These are phyloP conservation scores for Lecanicillium sp. DNA, from an alignment of 2,329 filamentous ascomycete genomes.

Conservation along the genomic window DNA sequence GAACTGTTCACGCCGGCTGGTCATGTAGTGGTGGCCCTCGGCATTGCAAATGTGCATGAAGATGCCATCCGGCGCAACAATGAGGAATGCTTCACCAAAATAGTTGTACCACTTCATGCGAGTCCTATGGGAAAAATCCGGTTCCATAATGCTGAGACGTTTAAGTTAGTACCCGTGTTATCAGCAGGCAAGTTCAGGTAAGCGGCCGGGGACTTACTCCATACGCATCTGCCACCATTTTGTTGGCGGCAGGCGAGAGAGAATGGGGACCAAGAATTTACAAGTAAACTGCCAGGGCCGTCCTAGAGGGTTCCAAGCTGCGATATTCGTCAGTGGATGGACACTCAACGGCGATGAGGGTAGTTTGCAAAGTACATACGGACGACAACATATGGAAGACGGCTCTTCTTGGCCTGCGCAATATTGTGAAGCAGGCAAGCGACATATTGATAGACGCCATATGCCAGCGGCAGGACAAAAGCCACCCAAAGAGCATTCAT, in stretches of 20 bases:
- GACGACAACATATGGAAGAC: conserved; percentile 42
- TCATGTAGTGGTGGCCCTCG: conserved; percentile 58
- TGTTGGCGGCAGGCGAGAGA: conserved; percentile 42
- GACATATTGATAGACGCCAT: conserved; percentile 21
- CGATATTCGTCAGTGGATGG: conserved; percentile 9
- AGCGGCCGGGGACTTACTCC: conserved; percentile 36
- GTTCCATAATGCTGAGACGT: conserved; percentile 39
- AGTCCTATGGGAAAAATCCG: conserved; percentile 51
- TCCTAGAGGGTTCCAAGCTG: conserved; percentile 42
- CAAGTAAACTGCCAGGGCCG: conserved; percentile 47
- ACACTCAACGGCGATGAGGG: too few relatives aligned
- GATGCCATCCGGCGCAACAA: conserved; percentile 49
- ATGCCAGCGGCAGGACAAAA: conserved; percentile 23
- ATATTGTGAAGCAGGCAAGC: conserved; percentile 36
- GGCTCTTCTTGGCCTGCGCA: conserved; percentile 38
- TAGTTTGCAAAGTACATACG: conserved; percentile 42
- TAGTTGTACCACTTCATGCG: conserved; percentile 50
- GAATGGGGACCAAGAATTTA: conserved; percentile 44
- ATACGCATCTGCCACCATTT: conserved; percentile 50
- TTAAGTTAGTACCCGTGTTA: not conserved
- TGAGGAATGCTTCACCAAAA: conserved; percentile 54
- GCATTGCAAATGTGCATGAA: conserved; percentile 52
- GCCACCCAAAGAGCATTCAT: conserved; percentile 28
- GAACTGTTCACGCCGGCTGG: conserved; percentile 59
- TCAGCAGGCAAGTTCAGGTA: not conserved